Base-by-base conservation (phyloP, 176 grass and related monocot genomes). In the Aegilops speltoides region DNA sequence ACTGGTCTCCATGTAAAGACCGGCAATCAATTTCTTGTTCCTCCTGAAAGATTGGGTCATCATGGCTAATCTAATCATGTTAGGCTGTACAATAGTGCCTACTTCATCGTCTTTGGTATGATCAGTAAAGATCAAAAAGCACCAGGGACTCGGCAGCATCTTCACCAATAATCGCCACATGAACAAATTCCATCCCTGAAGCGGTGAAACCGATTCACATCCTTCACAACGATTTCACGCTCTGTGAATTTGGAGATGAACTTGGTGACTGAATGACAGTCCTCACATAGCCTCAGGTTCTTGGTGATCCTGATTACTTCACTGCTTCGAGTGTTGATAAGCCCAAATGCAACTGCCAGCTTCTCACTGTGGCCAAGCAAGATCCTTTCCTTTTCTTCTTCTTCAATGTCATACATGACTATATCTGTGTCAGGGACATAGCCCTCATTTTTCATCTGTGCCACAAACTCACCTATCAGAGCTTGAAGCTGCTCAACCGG, bases 341-440 rank as follows among this genome's bases (percentile, higher is more conserved):
- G 90, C 76, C 93, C 96, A 87, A 96, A 98, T 43, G 93, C 93
- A 79, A 98, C 87, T 22, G 96, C 96, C 34, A 91, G 79, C 79
- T 95, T 98, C 86, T 98, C 96, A 79, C 93, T 96, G 83, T 98
- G 96, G 26, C 96, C 86, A 60, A 95, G 84, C 72, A 98, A 86
- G 84, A 98, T 93, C 84, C 82, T 91, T 82, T 95, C 90, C n/a
- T 98, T 95, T 40, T 95, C 93, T 29, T 91, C 78, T 67, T 88
- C 86, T 77, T 92, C 90, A 46, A 98, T 91, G 85, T 98, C 85
- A 87, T 96, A 94, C 25, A 94, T 72, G 66, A 98, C 82, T n/a
- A 78, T 80, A 25, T 52, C 81, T 40, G 90, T 96, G 75, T 96
- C 86, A 41, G 93, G 93, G 46, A 88, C 88, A 91, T 98, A 96